phyloP scores from a whole-genome alignment of 345 rosid genomes.

The Eutrema japonicum region DNA sequence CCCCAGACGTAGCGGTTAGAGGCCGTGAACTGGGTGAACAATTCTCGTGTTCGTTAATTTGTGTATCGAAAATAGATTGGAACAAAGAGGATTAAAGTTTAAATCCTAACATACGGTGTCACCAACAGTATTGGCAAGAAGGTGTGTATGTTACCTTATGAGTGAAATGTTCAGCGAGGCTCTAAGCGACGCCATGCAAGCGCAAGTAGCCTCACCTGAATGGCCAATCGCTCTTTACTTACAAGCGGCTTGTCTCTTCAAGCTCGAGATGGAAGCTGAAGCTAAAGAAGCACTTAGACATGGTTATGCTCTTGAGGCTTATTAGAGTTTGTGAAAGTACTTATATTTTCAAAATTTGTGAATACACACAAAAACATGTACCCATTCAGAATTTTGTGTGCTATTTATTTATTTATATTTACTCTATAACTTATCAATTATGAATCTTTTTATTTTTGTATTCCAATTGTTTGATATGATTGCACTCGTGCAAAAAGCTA shows the following conservation, averaged over 20 bases:
- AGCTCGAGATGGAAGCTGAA: constrained; percentile 82
- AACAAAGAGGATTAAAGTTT: no score
- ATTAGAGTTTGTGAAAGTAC: background rate
- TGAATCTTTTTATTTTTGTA: constrained; percentile 8
- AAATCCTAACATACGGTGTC: no score
- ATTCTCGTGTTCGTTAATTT: no score
- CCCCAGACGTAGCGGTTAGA: no score
- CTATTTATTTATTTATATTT: background rate
- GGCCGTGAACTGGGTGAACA: no score
- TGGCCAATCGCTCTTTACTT: constrained; percentile 88
- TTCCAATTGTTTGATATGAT: constrained; percentile 42
- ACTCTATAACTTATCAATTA: background rate
- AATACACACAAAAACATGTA: constrained; percentile 42
- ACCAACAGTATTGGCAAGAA: constrained; percentile 86
- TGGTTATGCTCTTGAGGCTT: constrained; percentile 67
- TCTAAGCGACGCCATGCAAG: constrained; percentile 89
- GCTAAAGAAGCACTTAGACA: constrained; percentile 82
- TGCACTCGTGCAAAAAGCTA: constrained; percentile 51
- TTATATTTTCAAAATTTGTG: constrained; percentile 5
- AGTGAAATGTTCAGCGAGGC: constrained; percentile 75
- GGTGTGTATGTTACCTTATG: constrained; percentile 81
- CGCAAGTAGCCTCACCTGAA: constrained; percentile 81
- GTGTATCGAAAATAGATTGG: no score
- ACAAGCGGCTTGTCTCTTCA: constrained; percentile 82
- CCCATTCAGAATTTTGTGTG: constrained; percentile 17